Evolutionary conservation across 2,329 filamentous ascomycete species (phyloP).

Genomic region (Colletotrichum chlorophyti): DNA sequence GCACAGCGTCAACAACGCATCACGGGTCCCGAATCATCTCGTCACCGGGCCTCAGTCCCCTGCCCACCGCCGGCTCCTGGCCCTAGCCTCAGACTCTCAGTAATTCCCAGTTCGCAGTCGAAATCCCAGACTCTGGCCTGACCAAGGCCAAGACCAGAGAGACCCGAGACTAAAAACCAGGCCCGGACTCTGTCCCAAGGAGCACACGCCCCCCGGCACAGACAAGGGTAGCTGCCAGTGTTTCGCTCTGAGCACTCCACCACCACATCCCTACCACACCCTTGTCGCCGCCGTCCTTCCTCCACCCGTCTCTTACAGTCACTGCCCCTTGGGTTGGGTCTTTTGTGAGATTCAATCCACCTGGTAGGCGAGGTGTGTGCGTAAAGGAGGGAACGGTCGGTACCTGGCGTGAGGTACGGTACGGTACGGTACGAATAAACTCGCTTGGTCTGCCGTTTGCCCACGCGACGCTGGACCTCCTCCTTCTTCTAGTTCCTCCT

Average conservation of each 20-base stretch:
- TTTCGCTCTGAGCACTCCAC: slow-evolving; percentile 29
- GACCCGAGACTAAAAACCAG: no score
- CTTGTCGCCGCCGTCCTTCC: slow-evolving; percentile 15
- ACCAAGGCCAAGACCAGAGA: no score
- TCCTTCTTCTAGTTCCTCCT: slow-evolving; percentile 14
- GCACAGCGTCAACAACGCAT: slow-evolving; percentile 19
- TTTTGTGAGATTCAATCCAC: slow-evolving; percentile 3
- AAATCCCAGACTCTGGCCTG: slow-evolving; percentile 17
- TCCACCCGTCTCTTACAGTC: slow-evolving; percentile 12
- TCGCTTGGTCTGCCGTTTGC: slow-evolving; percentile 29
- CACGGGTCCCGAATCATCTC: slow-evolving; percentile 23
- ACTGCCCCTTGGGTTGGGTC: slow-evolving; percentile 9
- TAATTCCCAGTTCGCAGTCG: slow-evolving; percentile 2
- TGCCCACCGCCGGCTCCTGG: slow-evolving; percentile 23
- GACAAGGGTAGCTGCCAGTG: slow-evolving; percentile 30
- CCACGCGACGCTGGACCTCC: slow-evolving; percentile 24
- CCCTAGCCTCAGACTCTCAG: slow-evolving; percentile 3
- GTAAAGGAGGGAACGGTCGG: slow-evolving; percentile 1
- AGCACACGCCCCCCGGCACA: slow-evolving; percentile 27
- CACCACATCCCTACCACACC: slow-evolving; percentile 21
- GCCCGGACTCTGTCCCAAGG: slow-evolving; percentile 17
- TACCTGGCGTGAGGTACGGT: slow-evolving; percentile 5
- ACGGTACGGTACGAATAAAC: slow-evolving; percentile 23
- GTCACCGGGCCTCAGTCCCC: slow-evolving; percentile 23
- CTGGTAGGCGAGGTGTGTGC: slow-evolving; percentile 25